Percentiles rank a stretch among this genome's conserved stretches.
These are phyloP conservation scores for Nissolia schottii DNA, from an alignment of 306 rosid species.

Conservation along the genomic window DNA sequence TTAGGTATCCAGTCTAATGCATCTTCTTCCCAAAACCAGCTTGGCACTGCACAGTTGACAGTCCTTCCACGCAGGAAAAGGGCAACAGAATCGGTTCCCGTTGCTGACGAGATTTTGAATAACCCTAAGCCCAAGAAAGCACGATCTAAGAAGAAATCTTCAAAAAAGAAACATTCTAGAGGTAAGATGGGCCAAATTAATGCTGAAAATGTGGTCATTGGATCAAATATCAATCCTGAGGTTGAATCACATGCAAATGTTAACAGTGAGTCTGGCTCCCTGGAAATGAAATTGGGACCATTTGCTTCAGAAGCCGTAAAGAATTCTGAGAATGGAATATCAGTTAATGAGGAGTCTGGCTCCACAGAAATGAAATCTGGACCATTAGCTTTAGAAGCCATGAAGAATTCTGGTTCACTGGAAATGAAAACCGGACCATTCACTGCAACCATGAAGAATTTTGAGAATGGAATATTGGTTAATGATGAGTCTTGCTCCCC, in stretches of 20 bases:
- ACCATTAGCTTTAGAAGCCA: constrained; percentile 14
- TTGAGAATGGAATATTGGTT: constrained; percentile 20
- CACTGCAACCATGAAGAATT: constrained; percentile 14
- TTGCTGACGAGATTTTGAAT: constrained; percentile 31
- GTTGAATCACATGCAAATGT: constrained; percentile 4
- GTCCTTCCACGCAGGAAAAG: constrained; percentile 71
- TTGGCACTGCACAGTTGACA: constrained; percentile 47
- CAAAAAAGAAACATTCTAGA: constrained; percentile 35
- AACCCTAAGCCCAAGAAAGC: constrained; percentile 49
- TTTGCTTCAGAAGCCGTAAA: constrained; percentile 15
- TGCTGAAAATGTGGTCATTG: constrained; percentile 4
- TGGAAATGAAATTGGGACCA: constrained; percentile 15
- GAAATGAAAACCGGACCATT: constrained; percentile 14
- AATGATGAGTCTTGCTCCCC: constrained; percentile 8
- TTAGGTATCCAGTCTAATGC: constrained; percentile 67
- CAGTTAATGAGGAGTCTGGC: constrained; percentile 14
- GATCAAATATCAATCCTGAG: constrained; percentile 4
- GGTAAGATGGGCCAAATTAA: constrained; percentile 24
- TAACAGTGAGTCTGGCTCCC: background rate
- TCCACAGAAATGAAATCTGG: constrained; percentile 8
- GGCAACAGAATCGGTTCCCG: constrained; percentile 24
- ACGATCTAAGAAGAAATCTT: constrained; percentile 43
- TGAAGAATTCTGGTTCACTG: constrained; percentile 2
- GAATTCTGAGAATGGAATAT: constrained; percentile 19
- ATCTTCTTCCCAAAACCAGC: constrained; percentile 38